These are phyloP conservation scores for Colletotrichum ledebouriae DNA, from an alignment of 2,329 filamentous ascomycete species.

Conservation along the genomic window DNA sequence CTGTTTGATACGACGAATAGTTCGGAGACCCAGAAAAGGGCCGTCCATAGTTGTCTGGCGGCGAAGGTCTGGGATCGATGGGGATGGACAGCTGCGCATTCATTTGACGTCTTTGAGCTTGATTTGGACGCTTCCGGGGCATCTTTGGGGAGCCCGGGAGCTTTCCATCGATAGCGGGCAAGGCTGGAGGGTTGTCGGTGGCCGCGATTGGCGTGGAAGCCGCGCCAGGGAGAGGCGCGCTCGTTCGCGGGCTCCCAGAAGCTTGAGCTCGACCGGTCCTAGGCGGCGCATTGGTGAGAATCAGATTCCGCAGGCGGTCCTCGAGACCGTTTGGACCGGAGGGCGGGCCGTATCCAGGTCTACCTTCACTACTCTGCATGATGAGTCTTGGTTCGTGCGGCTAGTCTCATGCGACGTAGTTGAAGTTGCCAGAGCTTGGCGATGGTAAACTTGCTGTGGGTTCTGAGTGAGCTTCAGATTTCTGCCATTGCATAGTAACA, in stretches of 20 bases:
- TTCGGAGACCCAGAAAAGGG: constrained; percentile 49
- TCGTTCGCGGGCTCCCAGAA: constrained; percentile 34
- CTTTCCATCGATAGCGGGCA: constrained; percentile 55
- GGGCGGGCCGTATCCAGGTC: constrained; percentile 5
- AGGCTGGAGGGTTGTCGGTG: background rate
- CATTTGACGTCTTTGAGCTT: constrained; percentile 74
- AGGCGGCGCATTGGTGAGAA: constrained; percentile 64
- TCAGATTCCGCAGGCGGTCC: constrained; percentile 70
- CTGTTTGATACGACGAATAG: constrained; percentile 45
- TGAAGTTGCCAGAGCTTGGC: constrained; percentile 25
- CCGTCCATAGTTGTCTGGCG: constrained; percentile 48
- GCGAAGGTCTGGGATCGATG: constrained; percentile 61
- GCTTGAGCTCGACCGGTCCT: constrained; percentile 43
- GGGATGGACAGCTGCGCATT: constrained; percentile 70
- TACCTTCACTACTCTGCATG: constrained; percentile 33
- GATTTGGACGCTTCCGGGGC: constrained; percentile 68
- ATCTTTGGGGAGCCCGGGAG: constrained; percentile 47
- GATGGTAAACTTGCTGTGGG: constrained; percentile 24
- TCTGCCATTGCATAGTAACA: constrained; percentile 11
- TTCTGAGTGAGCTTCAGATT: constrained; percentile 29
- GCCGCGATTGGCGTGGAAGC: background rate
- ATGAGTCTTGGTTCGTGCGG: background rate
- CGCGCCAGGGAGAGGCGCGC: constrained; percentile 21
- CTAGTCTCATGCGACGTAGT: constrained; percentile 17
- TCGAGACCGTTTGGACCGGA: constrained; percentile 64